Evolutionary conservation across 768 basidiomycete species (phyloP), one percentile per base, ranked within the genome.

Genomic region (Roridomyces roridus): DNA sequence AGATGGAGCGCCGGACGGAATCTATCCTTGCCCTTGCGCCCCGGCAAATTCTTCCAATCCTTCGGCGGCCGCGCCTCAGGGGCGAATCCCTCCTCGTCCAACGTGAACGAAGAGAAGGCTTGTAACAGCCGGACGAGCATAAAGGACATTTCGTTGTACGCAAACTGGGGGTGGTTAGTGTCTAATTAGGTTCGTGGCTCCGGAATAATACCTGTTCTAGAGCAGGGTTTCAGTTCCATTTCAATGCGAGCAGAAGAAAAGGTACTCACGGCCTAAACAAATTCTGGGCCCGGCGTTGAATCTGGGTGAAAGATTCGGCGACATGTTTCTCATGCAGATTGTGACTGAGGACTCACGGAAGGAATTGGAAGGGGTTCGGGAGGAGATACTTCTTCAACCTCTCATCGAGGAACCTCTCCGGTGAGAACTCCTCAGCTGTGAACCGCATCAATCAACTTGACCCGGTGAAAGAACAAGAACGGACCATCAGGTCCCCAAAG

Each of bases 371-470:
- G 0, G 79, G 75, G 51, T 80, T 80, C 6, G 74, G 70, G 6
- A 73, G 69, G 26, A 84, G 68, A 49, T 80, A 80, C 54, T 79
- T 77, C 29, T 74, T 68, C 12, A 81, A 51, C 15, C 82, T 70
- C n/a, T 80, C 68, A 59, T 83, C 83, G 18, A 84, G 67, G 70
- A 81, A 84, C 1, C 82, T 74, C 35, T 82, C 81, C 0, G 83
- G 82, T 46, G 83, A 82, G 56, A 84, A 84, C 50, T 76, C 71
- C 23, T 75, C 65, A 1, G 81, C 81, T 82, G 51, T 23, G 18
- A 25, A n/a, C 25, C 28, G 0, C 6, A 18, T 43, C 18, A 46
- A 4, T 34, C 8, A 21, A 6, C 20, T 26, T 29, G 21, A 25
- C 18, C 14, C 29, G 40, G 8, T 54, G 21, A 5, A 23, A 34